phyloP scores from a whole-genome alignment of 345 rosid species.

The Dipteronia sinensis region DNA sequence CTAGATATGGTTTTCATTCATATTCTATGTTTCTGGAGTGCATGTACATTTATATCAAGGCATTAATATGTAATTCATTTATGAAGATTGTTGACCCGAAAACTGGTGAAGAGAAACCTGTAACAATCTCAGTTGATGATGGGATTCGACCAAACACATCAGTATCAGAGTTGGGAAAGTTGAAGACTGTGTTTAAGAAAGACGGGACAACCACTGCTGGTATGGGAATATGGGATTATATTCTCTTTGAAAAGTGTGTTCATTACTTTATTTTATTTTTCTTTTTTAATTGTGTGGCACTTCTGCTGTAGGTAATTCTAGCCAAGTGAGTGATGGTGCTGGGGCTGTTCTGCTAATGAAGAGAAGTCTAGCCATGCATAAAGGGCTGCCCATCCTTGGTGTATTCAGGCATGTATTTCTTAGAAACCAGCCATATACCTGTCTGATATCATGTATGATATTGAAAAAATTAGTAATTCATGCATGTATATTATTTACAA shows the following conservation, averaged over 20 bases:
- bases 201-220: slow-evolving; percentile 96
- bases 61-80: slow-evolving; percentile 21
- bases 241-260: not conserved
- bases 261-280: not conserved
- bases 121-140: slow-evolving; percentile 81
- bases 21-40: not conserved
- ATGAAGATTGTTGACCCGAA: slow-evolving; percentile 84
- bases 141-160: slow-evolving; percentile 85
- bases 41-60: not conserved
- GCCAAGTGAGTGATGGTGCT: slow-evolving; percentile 95
- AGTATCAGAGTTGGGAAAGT: slow-evolving; percentile 59
- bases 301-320: slow-evolving; percentile 72
- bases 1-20: not conserved
- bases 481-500: not conserved
- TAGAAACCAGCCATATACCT: not conserved
- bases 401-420: slow-evolving; percentile 65
- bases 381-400: slow-evolving; percentile 85
- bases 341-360: slow-evolving; percentile 96
- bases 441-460: not conserved
- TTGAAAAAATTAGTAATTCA: not conserved
- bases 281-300: not conserved
- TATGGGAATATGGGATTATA: slow-evolving; percentile 31
- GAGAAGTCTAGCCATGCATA: slow-evolving; percentile 76
- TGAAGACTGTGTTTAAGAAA: slow-evolving; percentile 84
- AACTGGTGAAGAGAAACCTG: slow-evolving; percentile 73